Evolutionary conservation across 306 rosid species (phyloP), one percentile per base, ranked within the genome.

Genomic region (Vigna hirtella): DNA sequence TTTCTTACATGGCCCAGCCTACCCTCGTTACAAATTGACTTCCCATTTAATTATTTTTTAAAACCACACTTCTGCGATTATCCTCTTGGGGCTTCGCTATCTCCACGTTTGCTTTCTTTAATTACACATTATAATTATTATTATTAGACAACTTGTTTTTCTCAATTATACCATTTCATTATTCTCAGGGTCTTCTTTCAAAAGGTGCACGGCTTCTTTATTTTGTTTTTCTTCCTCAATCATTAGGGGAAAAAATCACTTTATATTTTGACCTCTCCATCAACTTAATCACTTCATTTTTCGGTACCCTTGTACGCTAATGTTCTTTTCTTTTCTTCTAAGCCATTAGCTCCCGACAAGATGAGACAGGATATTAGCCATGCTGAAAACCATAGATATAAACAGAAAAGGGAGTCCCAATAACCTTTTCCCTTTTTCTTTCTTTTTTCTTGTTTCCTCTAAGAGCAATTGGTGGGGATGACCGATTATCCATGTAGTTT

Each of bases 221-320:
- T 5, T 66, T 66, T 42, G 36, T 71, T 56, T 74, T 26, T 32
- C 72, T 83, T 85, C 84, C 1, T 48, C 82, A 78, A 81, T 82
- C 85, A 79, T 81, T 49, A 48, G 78, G 70, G 65, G 59, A 52
- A 79, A 79, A 81, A 49, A 62, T 77, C 64, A 72, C 51, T 58
- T 86, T 47, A 63, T 36, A 16, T 63, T 34, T 36, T 62, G 85
- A 79, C 78, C 69, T 77, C 77, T 72, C 75, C 32, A 28, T 32
- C 58, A 50, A 81, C 72, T 77, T 74, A 42, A 45, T 70, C 10
- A 55, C 30, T 30, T 11, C 66, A 36, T 51, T 53, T 50, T 76
- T 64, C 49, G 14, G 80, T 75, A 56, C 45, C 68, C 59, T 72
- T 59, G 22, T 61, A 77, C 70, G 36, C 66, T 65, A 63, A 38